Evolutionary conservation across 2,329 filamentous ascomycete genomes (phyloP).

Genomic region (Ophidiomyces ophidiicola): DNA sequence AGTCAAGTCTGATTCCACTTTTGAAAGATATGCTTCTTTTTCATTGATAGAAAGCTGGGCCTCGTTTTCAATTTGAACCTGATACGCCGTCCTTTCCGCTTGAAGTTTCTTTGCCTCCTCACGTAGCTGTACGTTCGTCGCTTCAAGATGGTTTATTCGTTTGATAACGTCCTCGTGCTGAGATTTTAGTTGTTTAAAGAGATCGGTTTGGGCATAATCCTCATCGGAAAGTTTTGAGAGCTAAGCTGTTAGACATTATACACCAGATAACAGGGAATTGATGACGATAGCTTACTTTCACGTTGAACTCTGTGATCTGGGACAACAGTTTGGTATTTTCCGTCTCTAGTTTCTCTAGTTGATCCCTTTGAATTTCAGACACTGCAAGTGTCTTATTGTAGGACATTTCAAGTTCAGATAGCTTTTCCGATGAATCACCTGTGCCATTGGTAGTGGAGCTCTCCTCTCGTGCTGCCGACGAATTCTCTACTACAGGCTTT

Average conservation of each 20-base stretch:
- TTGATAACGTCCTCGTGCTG: conserved; percentile 90
- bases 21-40: conserved; percentile 67
- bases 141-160: conserved; percentile 81
- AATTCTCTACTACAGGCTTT: conserved; percentile 32
- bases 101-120: conserved; percentile 78
- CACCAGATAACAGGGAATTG: neutral
- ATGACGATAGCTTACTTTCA: conserved; percentile 37
- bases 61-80: conserved; percentile 70
- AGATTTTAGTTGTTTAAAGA: conserved; percentile 82
- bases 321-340: conserved; percentile 65
- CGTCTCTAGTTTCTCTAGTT: conserved; percentile 63
- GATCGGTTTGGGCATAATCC: conserved; percentile 81
- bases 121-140: conserved; percentile 69
- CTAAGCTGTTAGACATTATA: conserved; percentile 49
- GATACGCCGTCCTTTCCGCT: conserved; percentile 71
- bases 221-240: conserved; percentile 72
- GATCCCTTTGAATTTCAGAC: conserved; percentile 73
- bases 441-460: conserved; percentile 45
- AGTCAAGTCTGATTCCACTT: conserved; percentile 71
- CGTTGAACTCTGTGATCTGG: conserved; percentile 63
- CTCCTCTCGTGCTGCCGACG: conserved; percentile 40
- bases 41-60: conserved; percentile 60
- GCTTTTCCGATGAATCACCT: conserved; percentile 31
- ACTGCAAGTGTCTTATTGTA: conserved; percentile 67
- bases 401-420: conserved; percentile 60